These are phyloP conservation scores for Fusarium sp. DNA, from an alignment of 2,329 filamentous ascomycete species.

Conservation along the genomic window DNA sequence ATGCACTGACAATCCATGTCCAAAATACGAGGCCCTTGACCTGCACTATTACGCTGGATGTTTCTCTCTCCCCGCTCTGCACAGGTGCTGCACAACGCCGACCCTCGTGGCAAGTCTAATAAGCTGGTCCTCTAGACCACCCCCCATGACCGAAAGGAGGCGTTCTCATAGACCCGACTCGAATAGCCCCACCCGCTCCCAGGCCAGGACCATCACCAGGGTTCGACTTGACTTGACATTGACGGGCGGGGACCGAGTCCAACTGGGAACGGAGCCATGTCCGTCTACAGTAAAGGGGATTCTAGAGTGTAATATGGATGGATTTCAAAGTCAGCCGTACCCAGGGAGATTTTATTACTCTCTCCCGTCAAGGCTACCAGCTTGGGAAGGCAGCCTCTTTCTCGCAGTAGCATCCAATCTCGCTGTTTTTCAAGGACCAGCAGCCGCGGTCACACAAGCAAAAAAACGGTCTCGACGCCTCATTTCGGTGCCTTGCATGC, in stretches of 20 bases:
- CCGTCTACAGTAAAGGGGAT: slow-evolving; percentile 16
- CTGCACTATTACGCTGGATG: slow-evolving; percentile 23
- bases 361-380: neutral
- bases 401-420: slow-evolving; percentile 16
- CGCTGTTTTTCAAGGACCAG: slow-evolving; percentile 19
- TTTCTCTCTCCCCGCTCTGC: slow-evolving; percentile 22
- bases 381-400: slow-evolving; percentile 13
- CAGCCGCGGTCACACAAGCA: slow-evolving; percentile 17
- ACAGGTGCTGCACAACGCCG: slow-evolving; percentile 3
- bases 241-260: slow-evolving; percentile 14
- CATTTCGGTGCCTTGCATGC: slow-evolving; percentile 10
- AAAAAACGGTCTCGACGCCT: slow-evolving; percentile 15
- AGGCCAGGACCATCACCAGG: slow-evolving; percentile 14
- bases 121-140: neutral
- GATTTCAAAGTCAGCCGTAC: neutral
- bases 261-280: slow-evolving; percentile 28
- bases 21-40: slow-evolving; percentile 31
- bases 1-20: slow-evolving; percentile 2
- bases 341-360: neutral
- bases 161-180: slow-evolving; percentile 8
- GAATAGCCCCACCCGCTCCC: neutral
- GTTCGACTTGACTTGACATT: slow-evolving; percentile 8
- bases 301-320: neutral
- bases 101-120: slow-evolving; percentile 5
- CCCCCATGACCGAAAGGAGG: slow-evolving; percentile 31